phyloP scores from a whole-genome alignment of 306 rosid species.

The Lotus japonicus region DNA sequence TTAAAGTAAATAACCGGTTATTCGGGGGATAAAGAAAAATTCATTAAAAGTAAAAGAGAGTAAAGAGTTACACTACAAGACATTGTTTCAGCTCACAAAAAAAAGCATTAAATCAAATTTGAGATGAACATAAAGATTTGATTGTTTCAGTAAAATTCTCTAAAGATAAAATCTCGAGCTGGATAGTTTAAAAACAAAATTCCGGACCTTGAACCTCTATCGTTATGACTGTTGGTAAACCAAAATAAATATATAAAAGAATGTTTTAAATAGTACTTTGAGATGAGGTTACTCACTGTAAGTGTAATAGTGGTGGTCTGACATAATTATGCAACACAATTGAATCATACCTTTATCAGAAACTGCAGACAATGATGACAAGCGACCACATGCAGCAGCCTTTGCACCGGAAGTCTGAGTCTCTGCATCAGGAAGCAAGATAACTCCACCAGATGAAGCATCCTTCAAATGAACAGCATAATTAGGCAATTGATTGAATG shows the following conservation, averaged over 20 bases:
- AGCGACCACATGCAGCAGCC: slow-evolving; percentile 86
- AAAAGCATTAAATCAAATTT: neutral
- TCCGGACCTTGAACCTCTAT: neutral
- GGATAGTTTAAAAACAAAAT: neutral
- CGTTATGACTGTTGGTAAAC: neutral
- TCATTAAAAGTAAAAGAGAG: neutral
- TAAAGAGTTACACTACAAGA: neutral
- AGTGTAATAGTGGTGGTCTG: neutral
- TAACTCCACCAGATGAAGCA: slow-evolving; percentile 51
- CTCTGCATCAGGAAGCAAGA: slow-evolving; percentile 72
- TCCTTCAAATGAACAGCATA: slow-evolving; percentile 42
- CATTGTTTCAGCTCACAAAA: neutral
- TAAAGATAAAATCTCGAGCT: neutral
- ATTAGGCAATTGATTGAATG: neutral
- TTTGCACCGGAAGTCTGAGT: slow-evolving; percentile 77
- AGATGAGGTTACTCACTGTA: neutral
- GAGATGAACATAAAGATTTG: neutral
- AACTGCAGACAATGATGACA: slow-evolving; percentile 64
- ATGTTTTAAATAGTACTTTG: neutral
- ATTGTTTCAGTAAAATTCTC: neutral
- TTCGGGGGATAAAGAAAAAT: neutral
- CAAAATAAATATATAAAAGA: neutral
- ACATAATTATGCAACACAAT: slow-evolving; percentile 4
- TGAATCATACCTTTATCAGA: slow-evolving; percentile 61
- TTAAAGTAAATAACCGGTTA: neutral